Base-by-base conservation (phyloP, 2,329 filamentous ascomycete species). In the Ceratocystis cubensis region DNA sequence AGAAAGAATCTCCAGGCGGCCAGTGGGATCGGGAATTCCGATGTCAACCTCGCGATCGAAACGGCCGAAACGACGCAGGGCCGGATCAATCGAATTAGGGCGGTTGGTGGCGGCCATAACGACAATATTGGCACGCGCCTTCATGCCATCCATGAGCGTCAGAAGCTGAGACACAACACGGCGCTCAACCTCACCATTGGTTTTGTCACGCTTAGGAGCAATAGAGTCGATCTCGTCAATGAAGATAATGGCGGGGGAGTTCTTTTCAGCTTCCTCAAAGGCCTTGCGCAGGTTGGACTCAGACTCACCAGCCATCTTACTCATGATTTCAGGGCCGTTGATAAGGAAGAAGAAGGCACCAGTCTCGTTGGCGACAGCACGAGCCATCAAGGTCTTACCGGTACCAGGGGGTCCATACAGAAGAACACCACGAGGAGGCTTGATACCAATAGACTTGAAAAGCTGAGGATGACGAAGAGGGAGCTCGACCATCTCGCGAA, bases 121-220 rank as follows among this genome's bases (percentile, higher is more conserved):
- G 41, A 97, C 93, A 56, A 99, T 89, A 77, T 97, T 97, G 75
- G 92, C 96, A 70, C 94, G 91, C 70, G 94, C 91, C 87, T 97
- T 97, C 94, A 99, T 97, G 75, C 94, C 94, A 77, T 99, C 94
- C 94, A 97, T 97, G 76, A 97, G 87, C 17, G 94, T 97, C 88
- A 85, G 78, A 44, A 99, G 86, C 82, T 97, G 94, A 65, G 94
- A 97, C 57, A 99, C 94, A 65, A 97, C 94, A 83, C 94, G 92
- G 72, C 94, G 91, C 83, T 97, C 94, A 73, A 97, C 94, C 76
- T 97, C 94, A 74, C 94, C 94, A 76, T 97, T 97, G 71, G 94
- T 97, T 89, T 97, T 97, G 71, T 99, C 94, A 87, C 94, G 91
- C 88, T 97, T 97, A 71, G 94, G 94, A 4, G 94, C 94, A 73